A percentile compares a stretch with the other conserved stretches of the same genome.
Evolutionary conservation across 2,329 filamentous ascomycete species (phyloP).

Genomic region (Didymella arachidicola): DNA sequence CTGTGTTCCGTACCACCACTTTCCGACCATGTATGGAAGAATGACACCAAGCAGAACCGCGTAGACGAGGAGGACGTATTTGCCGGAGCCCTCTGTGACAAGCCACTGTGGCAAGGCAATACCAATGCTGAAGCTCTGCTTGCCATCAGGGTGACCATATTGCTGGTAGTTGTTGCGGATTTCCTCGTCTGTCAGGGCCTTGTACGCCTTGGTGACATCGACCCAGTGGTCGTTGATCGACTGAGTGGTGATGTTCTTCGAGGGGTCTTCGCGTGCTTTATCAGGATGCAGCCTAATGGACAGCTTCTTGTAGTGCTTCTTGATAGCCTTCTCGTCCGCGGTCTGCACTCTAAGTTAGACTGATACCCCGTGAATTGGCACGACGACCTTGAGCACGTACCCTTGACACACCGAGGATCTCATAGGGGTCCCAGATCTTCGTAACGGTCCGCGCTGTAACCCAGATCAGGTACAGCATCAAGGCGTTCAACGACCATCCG

Average conservation of each 20-base stretch:
- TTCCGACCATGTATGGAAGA: constrained; percentile 90
- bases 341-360: constrained; percentile 62
- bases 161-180: constrained; percentile 96
- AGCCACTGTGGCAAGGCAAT: constrained; percentile 95
- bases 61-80: constrained; percentile 92
- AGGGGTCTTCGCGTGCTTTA: constrained; percentile 82
- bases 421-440: constrained; percentile 96
- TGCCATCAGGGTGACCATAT: constrained; percentile 95
- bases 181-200: constrained; percentile 96
- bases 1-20: constrained; percentile 99
- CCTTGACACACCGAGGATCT: constrained; percentile 86
- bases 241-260: constrained; percentile 89
- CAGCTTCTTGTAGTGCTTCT: constrained; percentile 85
- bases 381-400: constrained; percentile 56
- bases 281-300: constrained; percentile 91
- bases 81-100: constrained; percentile 90
- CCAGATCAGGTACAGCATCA: constrained; percentile 90
- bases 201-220: constrained; percentile 96
- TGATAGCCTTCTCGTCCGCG: constrained; percentile 87
- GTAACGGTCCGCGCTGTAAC: constrained; percentile 74
- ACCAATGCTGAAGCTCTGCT: constrained; percentile 97
- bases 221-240: constrained; percentile 87
- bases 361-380: constrained; percentile 6
- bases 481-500: constrained; percentile 84
- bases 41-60: constrained; percentile 86